Evolutionary conservation across 805 yeast species (phyloP).

Genomic region (Candida pseudofarinosa): DNA sequence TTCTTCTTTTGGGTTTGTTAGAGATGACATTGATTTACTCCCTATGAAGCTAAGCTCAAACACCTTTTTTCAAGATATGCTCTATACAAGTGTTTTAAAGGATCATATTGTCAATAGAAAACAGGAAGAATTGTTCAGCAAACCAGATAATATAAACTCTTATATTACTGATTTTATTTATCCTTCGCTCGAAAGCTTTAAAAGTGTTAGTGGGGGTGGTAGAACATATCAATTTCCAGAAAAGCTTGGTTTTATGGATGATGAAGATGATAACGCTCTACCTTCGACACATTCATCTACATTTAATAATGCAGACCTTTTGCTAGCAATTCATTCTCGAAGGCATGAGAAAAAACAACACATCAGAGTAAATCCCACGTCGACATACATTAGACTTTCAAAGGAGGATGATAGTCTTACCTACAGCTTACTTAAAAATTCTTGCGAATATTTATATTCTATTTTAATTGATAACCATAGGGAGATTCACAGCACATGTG

Average conservation of each 20-base stretch:
- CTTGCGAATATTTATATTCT: background rate
- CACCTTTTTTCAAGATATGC: slow-evolving; percentile 49
- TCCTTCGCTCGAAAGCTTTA: slow-evolving; percentile 8
- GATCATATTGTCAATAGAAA: slow-evolving; percentile 31
- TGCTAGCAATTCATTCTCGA: background rate
- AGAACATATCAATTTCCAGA: background rate
- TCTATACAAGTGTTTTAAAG: slow-evolving; percentile 46
- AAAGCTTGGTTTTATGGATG: slow-evolving; percentile 3
- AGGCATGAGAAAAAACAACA: background rate
- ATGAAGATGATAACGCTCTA: slow-evolving; percentile 11
- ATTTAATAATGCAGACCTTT: background rate
- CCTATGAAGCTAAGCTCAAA: slow-evolving; percentile 51
- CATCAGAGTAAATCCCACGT: background rate
- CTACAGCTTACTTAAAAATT: background rate
- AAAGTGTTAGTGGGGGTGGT: background rate
- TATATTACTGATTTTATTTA: slow-evolving; percentile 29
- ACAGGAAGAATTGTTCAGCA: slow-evolving; percentile 38
- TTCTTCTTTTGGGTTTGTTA: slow-evolving; percentile 61
- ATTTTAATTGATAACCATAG: background rate
- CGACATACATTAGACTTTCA: background rate
- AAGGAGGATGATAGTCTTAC: background rate
- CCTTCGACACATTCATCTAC: background rate
- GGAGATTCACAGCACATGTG: background rate
- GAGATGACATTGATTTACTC: slow-evolving; percentile 57
- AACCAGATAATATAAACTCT: slow-evolving; percentile 21